Conservation (phyloP, 805 yeast genomes). For the Schizosaccharomyces octosporus region DNA sequence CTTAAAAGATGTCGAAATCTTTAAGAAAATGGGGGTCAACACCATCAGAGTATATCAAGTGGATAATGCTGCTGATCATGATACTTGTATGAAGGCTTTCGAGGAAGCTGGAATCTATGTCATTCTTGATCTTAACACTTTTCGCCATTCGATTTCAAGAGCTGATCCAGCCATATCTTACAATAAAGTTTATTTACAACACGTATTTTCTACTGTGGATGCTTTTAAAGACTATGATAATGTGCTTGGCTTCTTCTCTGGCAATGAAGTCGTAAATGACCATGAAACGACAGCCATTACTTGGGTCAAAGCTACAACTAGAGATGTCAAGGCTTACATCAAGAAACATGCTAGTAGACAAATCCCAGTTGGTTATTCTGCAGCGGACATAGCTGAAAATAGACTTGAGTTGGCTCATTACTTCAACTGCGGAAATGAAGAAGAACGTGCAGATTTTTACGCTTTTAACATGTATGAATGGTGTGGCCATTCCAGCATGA, state of each 20-base stretch:
- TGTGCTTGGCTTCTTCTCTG: constrained; percentile 76
- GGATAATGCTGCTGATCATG: constrained; percentile 62
- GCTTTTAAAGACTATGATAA: constrained; percentile 68
- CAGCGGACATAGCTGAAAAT: constrained; percentile 72
- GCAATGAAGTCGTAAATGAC: constrained; percentile 76
- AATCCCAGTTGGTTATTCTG: constrained; percentile 85
- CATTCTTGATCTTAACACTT: constrained; percentile 77
- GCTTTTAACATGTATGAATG: constrained; percentile 67
- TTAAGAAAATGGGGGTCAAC: constrained; percentile 68
- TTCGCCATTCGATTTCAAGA: constrained; percentile 63
- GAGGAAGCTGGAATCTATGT: constrained; percentile 85
- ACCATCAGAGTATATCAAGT: constrained; percentile 73
- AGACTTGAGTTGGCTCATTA: constrained; percentile 56
- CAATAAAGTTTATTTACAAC: constrained; percentile 41
- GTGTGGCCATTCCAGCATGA: constrained; percentile 68
- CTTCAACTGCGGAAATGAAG: constrained; percentile 47
- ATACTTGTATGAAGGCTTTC: constrained; percentile 68
- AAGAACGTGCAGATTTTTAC: constrained; percentile 37
- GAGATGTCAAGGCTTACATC: constrained; percentile 53
- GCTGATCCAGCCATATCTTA: constrained; percentile 88
- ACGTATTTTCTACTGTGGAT: constrained; percentile 53
- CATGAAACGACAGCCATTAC: constrained; percentile 35
- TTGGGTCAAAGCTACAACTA: constrained; percentile 50
- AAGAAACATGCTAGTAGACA: constrained; percentile 28
- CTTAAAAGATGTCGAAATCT: constrained; percentile 56